Evolutionary conservation across 352 stramenopile genomes (phyloP).

Genomic region (Blastocystis sp.): DNA sequence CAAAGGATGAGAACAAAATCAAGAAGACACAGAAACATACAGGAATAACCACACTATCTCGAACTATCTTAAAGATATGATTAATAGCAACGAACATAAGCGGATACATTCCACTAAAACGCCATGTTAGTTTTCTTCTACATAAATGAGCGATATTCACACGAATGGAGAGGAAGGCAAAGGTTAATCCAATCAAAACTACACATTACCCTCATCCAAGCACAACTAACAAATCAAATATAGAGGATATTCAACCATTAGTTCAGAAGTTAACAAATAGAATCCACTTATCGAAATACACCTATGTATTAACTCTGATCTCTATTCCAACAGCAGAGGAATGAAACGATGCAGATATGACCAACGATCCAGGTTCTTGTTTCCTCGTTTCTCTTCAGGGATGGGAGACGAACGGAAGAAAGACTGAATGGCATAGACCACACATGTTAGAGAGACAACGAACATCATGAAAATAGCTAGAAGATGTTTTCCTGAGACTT

Average conservation of each 20-base stretch:
- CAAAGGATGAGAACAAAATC: background rate
- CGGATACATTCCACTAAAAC: background rate
- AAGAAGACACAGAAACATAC: slow-evolving; percentile 39
- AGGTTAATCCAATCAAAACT: slow-evolving; percentile 54
- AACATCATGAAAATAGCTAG: background rate
- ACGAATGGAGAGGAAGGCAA: slow-evolving; percentile 53
- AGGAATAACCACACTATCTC: background rate
- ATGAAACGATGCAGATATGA: slow-evolving; percentile 19
- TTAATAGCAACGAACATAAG: background rate
- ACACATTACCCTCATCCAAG: background rate
- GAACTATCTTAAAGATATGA: slow-evolving; percentile 6
- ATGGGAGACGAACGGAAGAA: slow-evolving; percentile 13
- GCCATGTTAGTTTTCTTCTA: background rate
- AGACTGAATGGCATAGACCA: background rate
- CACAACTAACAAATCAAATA: background rate
- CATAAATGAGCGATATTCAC: slow-evolving; percentile 53
- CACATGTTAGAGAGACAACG: background rate
- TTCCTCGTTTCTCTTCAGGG: slow-evolving; percentile 40
- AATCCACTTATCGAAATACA: background rate
- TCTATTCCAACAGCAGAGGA: background rate
- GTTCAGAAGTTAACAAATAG: background rate
- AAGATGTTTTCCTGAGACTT: background rate
- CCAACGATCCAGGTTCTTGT: slow-evolving; percentile 43
- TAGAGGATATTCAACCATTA: background rate
- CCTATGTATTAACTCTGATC: background rate